Percentiles rank a stretch among this genome's conserved stretches.
Conservation (phyloP, 208 protist species). For the Leishmania gerbilli region DNA sequence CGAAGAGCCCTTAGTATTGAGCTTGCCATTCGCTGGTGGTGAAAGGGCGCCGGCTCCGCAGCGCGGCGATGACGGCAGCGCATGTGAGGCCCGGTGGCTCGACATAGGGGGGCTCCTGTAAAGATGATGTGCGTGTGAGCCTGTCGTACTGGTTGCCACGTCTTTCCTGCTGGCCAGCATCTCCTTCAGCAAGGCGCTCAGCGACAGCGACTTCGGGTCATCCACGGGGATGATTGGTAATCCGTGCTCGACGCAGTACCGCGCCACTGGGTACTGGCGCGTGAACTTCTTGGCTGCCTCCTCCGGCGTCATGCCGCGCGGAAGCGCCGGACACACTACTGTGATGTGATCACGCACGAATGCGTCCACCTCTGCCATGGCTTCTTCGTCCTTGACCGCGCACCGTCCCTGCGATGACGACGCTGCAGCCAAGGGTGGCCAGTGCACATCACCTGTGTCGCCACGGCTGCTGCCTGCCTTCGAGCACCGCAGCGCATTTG, state of each 20-base stretch:
- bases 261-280: conserved; percentile 78
- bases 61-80: neutral
- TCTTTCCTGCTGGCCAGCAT: conserved; percentile 33
- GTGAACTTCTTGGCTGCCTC: conserved; percentile 40
- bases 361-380: conserved; percentile 16
- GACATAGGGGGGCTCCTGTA: neutral
- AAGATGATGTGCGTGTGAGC: neutral
- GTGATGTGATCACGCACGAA: conserved; percentile 62
- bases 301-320: conserved; percentile 39
- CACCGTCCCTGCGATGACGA: neutral
- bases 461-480: neutral
- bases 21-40: neutral
- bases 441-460: neutral
- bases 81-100: conserved; percentile 5
- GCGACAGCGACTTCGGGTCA: conserved; percentile 61
- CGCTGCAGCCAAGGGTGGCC: neutral
- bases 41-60: neutral
- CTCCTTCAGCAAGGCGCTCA: conserved; percentile 51
- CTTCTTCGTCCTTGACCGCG: neutral
- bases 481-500: conserved; percentile 17
- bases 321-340: conserved; percentile 78
- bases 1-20: neutral
- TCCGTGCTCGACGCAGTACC: conserved; percentile 65
- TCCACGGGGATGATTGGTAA: conserved; percentile 73
- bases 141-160: neutral